Evolutionary conservation across 345 rosid genomes (phyloP).

Genomic region (Atalantia buxifolia): DNA sequence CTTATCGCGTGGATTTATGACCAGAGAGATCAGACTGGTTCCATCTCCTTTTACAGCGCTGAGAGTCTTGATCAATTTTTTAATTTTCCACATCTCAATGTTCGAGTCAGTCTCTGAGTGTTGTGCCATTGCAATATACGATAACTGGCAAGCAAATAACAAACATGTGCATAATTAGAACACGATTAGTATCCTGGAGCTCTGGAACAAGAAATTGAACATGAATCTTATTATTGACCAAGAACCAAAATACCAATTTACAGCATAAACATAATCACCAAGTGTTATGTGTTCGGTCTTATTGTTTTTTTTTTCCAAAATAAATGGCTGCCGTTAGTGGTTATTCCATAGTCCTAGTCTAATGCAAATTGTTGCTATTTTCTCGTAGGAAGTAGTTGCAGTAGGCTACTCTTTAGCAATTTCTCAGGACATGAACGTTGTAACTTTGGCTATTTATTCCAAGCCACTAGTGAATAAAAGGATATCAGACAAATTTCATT

Average conservation of each 20-base stretch:
- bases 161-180: not conserved
- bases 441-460: too few relatives aligned
- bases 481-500: too few relatives aligned
- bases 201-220: not conserved
- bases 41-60: constrained; percentile 43
- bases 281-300: too few relatives aligned
- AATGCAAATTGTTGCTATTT: too few relatives aligned
- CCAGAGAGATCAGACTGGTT: constrained; percentile 42
- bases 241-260: not conserved
- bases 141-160: not conserved
- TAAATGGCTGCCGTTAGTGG: too few relatives aligned
- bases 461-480: too few relatives aligned
- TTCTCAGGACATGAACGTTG: too few relatives aligned
- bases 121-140: constrained; percentile 28
- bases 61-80: constrained; percentile 37
- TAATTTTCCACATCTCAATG: constrained; percentile 43
- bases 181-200: not conserved
- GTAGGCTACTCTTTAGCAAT: too few relatives aligned
- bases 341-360: too few relatives aligned
- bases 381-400: too few relatives aligned
- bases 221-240: not conserved
- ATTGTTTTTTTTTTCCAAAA: too few relatives aligned
- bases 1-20: constrained; percentile 43
- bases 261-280: too few relatives aligned
- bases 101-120: constrained; percentile 29